A percentile compares a stretch with the other conserved stretches of the same genome.
phyloP scores from a whole-genome alignment of 257 asterid genomes.

The Avicennia marina region DNA sequence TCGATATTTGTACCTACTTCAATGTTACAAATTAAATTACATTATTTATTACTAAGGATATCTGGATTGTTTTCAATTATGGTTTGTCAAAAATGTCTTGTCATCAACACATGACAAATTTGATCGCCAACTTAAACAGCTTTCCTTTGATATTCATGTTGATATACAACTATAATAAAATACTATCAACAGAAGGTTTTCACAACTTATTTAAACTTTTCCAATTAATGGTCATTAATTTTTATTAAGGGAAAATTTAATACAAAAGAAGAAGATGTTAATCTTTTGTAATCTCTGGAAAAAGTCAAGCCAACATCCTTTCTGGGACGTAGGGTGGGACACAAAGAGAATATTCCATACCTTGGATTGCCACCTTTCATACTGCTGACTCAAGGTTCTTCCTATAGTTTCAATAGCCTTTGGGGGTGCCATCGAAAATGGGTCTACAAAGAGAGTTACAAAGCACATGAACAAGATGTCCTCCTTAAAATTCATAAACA shows the following conservation, averaged over 20 bases:
- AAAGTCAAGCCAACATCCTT: not conserved
- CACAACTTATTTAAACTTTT: too few relatives aligned
- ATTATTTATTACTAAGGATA: slow-evolving; percentile 1
- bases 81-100: not conserved
- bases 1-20: not conserved
- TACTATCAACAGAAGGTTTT: too few relatives aligned
- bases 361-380: slow-evolving; percentile 75
- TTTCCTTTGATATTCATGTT: not conserved
- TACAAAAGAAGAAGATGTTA: not conserved
- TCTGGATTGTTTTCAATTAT: not conserved
- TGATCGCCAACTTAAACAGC: not conserved
- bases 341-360: slow-evolving; percentile 58
- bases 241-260: not conserved
- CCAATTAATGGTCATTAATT: too few relatives aligned
- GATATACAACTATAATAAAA: not conserved
- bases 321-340: not conserved
- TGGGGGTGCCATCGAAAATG: slow-evolving; percentile 64
- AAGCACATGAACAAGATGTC: slow-evolving; percentile 17
- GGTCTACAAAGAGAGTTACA: slow-evolving; percentile 46
- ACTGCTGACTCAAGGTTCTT: slow-evolving; percentile 49
- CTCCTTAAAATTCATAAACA: not conserved
- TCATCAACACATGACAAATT: not conserved
- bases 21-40: slow-evolving; percentile 1
- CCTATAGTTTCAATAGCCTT: slow-evolving; percentile 53
- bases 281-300: not conserved